These are phyloP conservation scores for Punica granatum DNA, from an alignment of 345 rosid genomes.

Conservation along the genomic window DNA sequence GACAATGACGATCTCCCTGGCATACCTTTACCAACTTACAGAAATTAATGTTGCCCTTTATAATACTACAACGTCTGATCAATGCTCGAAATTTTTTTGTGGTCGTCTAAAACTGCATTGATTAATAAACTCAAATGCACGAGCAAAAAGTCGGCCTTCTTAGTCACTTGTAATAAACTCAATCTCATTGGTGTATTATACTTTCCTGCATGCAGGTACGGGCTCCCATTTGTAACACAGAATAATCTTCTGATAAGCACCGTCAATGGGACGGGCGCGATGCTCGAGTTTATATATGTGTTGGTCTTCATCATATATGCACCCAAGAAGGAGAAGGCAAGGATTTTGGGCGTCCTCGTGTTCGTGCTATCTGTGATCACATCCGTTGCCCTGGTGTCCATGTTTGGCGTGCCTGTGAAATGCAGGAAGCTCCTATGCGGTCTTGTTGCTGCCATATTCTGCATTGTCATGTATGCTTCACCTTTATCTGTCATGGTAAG, in stretches of 20 bases:
- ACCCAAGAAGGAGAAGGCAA: conserved; percentile 22
- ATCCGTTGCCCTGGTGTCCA: conserved; percentile 18
- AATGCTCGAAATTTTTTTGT: too few species aligned
- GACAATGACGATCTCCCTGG: not conserved
- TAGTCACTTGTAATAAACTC: not conserved
- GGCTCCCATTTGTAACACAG: conserved; percentile 32
- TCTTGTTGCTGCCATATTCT: conserved; percentile 23
- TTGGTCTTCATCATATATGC: conserved; percentile 22
- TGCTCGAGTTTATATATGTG: conserved; percentile 23
- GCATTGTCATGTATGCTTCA: conserved; percentile 32
- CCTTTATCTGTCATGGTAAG: conserved; percentile 40
- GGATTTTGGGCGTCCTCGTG: conserved; percentile 19
- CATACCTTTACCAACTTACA: not conserved
- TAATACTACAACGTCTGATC: not conserved
- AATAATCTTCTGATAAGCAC: conserved; percentile 26
- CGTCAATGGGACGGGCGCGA: conserved; percentile 25
- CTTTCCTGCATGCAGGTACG: conserved; percentile 23
- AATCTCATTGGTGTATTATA: not conserved
- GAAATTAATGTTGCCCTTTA: too few species aligned
- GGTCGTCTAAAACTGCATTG: too few species aligned
- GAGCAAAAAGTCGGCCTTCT: not conserved
- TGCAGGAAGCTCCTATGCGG: conserved; percentile 34
- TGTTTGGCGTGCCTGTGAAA: conserved; percentile 21
- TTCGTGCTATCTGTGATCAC: conserved; percentile 19
- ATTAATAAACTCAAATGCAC: not conserved